phyloP scores from a whole-genome alignment of 1,139 yeast genomes.

The Yarrowia galli region DNA sequence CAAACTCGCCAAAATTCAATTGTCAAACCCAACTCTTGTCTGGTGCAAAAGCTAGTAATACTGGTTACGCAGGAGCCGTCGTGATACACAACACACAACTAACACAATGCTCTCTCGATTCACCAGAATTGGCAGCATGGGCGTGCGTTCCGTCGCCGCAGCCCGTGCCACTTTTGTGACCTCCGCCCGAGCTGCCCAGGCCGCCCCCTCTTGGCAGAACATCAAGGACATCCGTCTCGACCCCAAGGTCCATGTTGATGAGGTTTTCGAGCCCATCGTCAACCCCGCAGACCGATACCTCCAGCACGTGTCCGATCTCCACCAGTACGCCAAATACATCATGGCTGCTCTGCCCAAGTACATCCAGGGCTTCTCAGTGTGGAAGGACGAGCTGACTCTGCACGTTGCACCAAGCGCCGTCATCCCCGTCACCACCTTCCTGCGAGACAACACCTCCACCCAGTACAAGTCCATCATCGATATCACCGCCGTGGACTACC shows the following conservation, averaged over 20 bases:
- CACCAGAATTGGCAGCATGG: conserved; percentile 36
- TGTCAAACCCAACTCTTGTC: conserved; percentile 25
- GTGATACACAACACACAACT: conserved; percentile 33
- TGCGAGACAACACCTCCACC: conserved; percentile 79
- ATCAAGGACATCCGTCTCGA: conserved; percentile 30
- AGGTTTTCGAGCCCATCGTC: conserved; percentile 64
- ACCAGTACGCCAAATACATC: conserved; percentile 81
- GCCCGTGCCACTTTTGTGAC: conserved; percentile 33
- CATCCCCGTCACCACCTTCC: conserved; percentile 70
- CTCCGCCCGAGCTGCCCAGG: conserved; percentile 32
- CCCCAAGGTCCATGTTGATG: conserved; percentile 51
- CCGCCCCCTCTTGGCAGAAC: conserved; percentile 33
- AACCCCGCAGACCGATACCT: conserved; percentile 81
- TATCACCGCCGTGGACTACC: conserved; percentile 87
- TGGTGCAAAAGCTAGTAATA: conserved; percentile 27
- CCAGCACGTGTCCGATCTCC: conserved; percentile 75
- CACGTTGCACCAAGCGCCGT: conserved; percentile 80
- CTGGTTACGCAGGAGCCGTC: conserved; percentile 28
- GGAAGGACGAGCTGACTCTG: conserved; percentile 87
- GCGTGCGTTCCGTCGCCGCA: conserved; percentile 33
- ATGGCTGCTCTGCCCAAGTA: conserved; percentile 82
- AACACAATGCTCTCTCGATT: conserved; percentile 39
- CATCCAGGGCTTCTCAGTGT: conserved; percentile 83
- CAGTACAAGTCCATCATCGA: conserved; percentile 83
- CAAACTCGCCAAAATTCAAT: conserved; percentile 35